These are phyloP conservation scores for Mycena citricolor DNA, from an alignment of 1,284 basidiomycete genomes.

Conservation along the genomic window DNA sequence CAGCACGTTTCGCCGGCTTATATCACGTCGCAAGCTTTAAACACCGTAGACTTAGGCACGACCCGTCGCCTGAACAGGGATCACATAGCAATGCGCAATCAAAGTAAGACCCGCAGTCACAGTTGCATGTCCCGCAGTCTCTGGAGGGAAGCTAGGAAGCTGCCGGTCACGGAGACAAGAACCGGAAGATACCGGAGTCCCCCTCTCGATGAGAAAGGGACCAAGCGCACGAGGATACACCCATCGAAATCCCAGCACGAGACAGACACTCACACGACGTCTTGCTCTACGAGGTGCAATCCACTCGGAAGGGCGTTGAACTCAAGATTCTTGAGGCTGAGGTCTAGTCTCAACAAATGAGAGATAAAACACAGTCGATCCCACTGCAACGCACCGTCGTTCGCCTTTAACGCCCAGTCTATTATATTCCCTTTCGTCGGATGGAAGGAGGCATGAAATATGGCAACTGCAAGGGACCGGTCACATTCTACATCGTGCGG, in stretches of 20 bases:
- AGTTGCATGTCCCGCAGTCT: too few relatives aligned
- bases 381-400: slow-evolving; percentile 47
- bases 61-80: background rate
- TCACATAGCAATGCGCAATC: background rate
- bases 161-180: too few relatives aligned
- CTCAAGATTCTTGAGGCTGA: slow-evolving; percentile 68
- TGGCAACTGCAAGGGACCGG: slow-evolving; percentile 52
- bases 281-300: slow-evolving; percentile 73
- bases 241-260: too few relatives aligned
- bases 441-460: slow-evolving; percentile 81
- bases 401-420: slow-evolving; percentile 71
- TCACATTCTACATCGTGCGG: background rate
- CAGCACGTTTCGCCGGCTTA: too few relatives aligned
- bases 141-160: background rate
- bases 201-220: too few relatives aligned
- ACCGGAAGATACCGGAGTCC: too few relatives aligned
- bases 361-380: background rate
- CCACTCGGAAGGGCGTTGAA: slow-evolving; percentile 79
- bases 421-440: slow-evolving; percentile 74
- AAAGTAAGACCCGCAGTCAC: too few relatives aligned
- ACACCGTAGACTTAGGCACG: too few relatives aligned
- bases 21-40: too few relatives aligned
- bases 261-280: slow-evolving; percentile 62
- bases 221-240: too few relatives aligned
- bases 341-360: slow-evolving; percentile 40